Percentiles rank a stretch among this genome's conserved stretches.
Evolutionary conservation across 1,284 basidiomycete genomes (phyloP).

Genomic region (Agroathelia rolfsii): DNA sequence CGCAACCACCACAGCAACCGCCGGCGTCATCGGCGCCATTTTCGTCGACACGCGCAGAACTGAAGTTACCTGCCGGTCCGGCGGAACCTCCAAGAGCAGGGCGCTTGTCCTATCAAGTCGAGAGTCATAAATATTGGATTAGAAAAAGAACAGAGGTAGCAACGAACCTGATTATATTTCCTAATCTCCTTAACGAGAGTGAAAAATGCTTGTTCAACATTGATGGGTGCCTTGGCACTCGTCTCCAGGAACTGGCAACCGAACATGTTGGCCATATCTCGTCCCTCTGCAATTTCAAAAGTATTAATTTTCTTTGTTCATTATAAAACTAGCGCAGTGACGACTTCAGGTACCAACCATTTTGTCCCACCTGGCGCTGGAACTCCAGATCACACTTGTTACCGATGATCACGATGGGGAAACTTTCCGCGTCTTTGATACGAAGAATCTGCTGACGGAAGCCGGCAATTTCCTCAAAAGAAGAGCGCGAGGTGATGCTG

Average conservation of each 20-base stretch:
- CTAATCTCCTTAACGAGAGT: slow-evolving; percentile 71
- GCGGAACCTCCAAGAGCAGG: no score
- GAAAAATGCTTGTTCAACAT: slow-evolving; percentile 74
- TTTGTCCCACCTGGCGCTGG: slow-evolving; percentile 67
- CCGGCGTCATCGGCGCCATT: no score
- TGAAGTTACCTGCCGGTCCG: no score
- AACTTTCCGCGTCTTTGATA: slow-evolving; percentile 71
- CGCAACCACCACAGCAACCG: no score
- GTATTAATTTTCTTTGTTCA: neutral
- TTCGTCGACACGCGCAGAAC: no score
- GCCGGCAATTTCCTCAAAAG: slow-evolving; percentile 67
- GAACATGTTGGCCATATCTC: slow-evolving; percentile 67
- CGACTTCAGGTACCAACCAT: slow-evolving; percentile 72
- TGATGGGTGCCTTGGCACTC: slow-evolving; percentile 74
- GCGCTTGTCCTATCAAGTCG: no score
- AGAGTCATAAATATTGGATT: no score
- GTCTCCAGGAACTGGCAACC: slow-evolving; percentile 74
- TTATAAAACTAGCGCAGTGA: no score
- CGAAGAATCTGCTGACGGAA: slow-evolving; percentile 73
- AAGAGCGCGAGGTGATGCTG: slow-evolving; percentile 70
- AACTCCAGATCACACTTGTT: slow-evolving; percentile 80
- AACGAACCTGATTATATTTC: slow-evolving; percentile 59
- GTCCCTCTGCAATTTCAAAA: slow-evolving; percentile 51
- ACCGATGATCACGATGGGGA: slow-evolving; percentile 72
- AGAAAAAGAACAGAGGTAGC: no score